Percentiles rank a stretch among this genome's conserved stretches.
phyloP scores from a whole-genome alignment of 176 grass and related monocot species.

The Bothriochloa decipiens region DNA sequence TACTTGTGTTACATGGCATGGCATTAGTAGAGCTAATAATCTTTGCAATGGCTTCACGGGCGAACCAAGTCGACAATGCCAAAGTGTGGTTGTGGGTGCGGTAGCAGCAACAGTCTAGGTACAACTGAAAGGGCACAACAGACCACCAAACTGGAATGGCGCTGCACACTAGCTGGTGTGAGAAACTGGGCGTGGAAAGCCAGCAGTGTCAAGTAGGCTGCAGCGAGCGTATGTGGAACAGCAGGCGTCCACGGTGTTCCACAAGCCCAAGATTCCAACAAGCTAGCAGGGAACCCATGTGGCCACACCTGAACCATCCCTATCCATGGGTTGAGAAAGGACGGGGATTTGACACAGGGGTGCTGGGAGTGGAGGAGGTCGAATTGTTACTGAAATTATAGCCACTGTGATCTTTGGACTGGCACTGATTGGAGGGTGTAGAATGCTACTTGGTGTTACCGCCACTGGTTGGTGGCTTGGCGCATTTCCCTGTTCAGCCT shows the following conservation, averaged over 20 bases:
- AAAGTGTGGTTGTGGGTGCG: no score
- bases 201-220: background rate
- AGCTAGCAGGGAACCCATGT: background rate
- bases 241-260: background rate
- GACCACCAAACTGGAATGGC: background rate
- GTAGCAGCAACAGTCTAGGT: background rate
- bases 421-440: background rate
- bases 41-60: background rate
- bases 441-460: background rate
- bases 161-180: background rate
- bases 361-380: background rate
- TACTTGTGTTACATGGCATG: background rate
- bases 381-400: background rate
- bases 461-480: background rate
- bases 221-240: background rate
- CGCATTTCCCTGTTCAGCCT: background rate
- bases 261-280: background rate
- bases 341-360: background rate
- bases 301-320: background rate
- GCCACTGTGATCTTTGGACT: background rate
- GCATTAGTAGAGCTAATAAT: background rate
- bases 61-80: background rate
- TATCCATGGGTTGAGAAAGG: background rate
- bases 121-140: background rate
- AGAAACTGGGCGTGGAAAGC: background rate